These are phyloP conservation scores for Pulveroboletus ravenelii DNA, from an alignment of 768 basidiomycete genomes.

Conservation along the genomic window DNA sequence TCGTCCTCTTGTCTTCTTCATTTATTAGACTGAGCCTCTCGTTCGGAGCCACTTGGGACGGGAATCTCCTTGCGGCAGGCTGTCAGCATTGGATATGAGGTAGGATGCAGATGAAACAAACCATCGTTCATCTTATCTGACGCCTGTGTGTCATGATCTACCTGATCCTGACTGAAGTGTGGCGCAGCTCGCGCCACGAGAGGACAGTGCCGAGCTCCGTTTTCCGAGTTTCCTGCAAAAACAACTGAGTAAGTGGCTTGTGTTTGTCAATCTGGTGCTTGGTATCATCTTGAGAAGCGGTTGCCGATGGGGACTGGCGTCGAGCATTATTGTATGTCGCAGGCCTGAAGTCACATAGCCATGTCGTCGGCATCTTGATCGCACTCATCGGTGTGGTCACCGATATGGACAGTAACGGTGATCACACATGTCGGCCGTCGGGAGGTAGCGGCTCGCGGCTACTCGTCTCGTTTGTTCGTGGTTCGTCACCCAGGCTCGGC, in stretches of 20 bases:
- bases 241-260: neutral
- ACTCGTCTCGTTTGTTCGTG: neutral
- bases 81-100: neutral
- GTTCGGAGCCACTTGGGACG: conserved; percentile 8
- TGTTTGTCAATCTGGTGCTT: neutral
- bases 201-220: neutral
- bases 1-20: neutral
- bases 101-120: neutral
- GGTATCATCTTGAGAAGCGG: neutral
- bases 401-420: neutral
- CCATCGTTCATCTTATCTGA: conserved; percentile 6
- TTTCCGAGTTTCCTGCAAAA: neutral
- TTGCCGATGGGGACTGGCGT: too few relatives aligned
- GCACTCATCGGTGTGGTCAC: neutral
- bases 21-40: conserved; percentile 1
- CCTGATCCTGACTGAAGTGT: neutral
- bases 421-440: neutral
- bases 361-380: neutral
- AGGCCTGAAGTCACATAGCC: neutral
- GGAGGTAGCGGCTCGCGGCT: neutral
- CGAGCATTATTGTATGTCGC: neutral
- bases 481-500: neutral
- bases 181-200: conserved; percentile 5
- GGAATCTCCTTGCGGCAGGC: neutral
- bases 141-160: neutral